Evolutionary conservation across 2,329 filamentous ascomycete species (phyloP).

Genomic region (Phoma sp.): DNA sequence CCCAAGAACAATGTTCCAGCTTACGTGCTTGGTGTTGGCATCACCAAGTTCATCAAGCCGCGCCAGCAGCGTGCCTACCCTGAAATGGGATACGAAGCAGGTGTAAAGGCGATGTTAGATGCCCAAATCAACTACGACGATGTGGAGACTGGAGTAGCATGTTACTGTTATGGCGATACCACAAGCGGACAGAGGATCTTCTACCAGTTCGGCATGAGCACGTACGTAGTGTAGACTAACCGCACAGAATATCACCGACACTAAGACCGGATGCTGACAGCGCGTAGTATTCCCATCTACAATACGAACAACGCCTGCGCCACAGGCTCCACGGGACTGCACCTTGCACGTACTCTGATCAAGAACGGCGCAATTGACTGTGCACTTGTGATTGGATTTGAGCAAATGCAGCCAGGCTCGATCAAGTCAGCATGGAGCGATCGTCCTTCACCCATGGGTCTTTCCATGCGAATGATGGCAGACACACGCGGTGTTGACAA

Average conservation of each 20-base stretch:
- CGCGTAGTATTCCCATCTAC: conserved; percentile 78
- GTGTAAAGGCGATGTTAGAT: conserved; percentile 80
- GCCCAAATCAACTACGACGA: conserved; percentile 95
- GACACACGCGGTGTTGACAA: conserved; percentile 80
- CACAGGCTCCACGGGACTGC: conserved; percentile 86
- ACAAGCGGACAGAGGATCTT: conserved; percentile 95
- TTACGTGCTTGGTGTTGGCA: conserved; percentile 95
- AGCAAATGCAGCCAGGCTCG: conserved; percentile 94
- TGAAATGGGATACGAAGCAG: conserved; percentile 90
- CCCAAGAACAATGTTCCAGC: conserved; percentile 51
- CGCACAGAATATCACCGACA: conserved; percentile 69
- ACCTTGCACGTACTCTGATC: conserved; percentile 80
- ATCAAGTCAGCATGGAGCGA: conserved; percentile 84
- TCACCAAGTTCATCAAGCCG: conserved; percentile 99
- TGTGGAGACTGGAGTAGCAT: conserved; percentile 89
- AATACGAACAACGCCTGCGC: conserved; percentile 99
- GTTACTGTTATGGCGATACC: conserved; percentile 95
- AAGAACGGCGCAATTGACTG: conserved; percentile 82
- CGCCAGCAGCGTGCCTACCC: conserved; percentile 91
- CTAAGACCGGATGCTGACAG: conserved; percentile 51
- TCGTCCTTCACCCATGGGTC: conserved; percentile 77
- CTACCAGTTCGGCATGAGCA: conserved; percentile 97
- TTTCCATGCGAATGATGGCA: conserved; percentile 79
- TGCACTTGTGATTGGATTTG: conserved; percentile 89
- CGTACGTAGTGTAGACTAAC: conserved; percentile 27